Base-by-base conservation (phyloP, 2,329 filamentous ascomycete species). In the Magnaporthales sp. region DNA sequence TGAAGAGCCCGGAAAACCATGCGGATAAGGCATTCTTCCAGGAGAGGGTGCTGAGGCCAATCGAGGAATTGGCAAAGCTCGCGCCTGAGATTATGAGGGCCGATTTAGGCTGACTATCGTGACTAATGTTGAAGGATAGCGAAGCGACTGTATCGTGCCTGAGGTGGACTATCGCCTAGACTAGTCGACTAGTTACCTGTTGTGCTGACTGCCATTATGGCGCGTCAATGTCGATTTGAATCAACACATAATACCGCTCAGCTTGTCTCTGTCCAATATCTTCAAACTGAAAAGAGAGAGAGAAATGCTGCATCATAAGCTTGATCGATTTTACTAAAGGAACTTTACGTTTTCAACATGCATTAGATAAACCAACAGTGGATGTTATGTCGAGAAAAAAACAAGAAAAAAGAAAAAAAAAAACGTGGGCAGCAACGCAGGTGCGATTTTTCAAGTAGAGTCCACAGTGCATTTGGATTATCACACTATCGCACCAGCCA, bases 21-120 rank as follows among this genome's bases (percentile, higher is more conserved):
- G 75, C 77, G 32, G 80, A 77, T 2, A 74, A 72, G n/a, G 72
- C 74, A 0, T 86, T 86, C 69, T 85, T 85, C 70, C 76, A 80
- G 32, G 78, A 77, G 66, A 79, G 77, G n/a, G 80, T 87, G 10
- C 72, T 84, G 26, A 74, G 79, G 66, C 81, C 82, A 32, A 72
- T 87, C 22, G 76, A 78, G 65, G 73, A 75, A n/a, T 71, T 87
- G 66, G 80, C 83, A 2, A 73, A 72, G 2, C 73, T 86, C 32
- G 83, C 83, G 1, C 71, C 79, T 19, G 77, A 77, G 19, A 72
- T 84, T 15, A 72, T 86, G 67, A 73, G 73, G 31, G 70, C 67
- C 3, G 80, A 83, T 67, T 77, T 85, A 31, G 10, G 60, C 65
- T 27, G 29, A 26, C 13, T 27, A 27, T 9, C 19, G 38, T 51